Evolutionary conservation across 176 grass and related monocot genomes (phyloP).

Genomic region (Ensete ventricosum): DNA sequence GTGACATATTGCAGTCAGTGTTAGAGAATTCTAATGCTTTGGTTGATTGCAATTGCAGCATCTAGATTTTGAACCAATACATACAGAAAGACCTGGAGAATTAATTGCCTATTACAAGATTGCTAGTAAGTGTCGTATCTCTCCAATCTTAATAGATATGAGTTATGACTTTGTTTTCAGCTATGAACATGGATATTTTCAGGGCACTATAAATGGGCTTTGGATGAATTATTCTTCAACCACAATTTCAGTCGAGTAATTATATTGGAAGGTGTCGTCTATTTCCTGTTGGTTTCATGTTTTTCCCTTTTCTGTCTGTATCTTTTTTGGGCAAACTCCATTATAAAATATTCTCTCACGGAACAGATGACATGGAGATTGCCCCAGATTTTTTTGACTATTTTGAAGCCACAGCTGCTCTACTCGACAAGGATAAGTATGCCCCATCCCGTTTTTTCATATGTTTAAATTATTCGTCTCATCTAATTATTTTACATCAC

Average conservation of each 20-base stretch:
- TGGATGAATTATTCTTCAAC: constrained; percentile 79
- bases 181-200: constrained; percentile 28
- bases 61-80: constrained; percentile 78
- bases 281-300: constrained; percentile 10
- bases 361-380: constrained; percentile 99
- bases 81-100: constrained; percentile 90
- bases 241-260: constrained; percentile 81
- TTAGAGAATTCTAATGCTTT: background rate
- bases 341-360: constrained; percentile 13
- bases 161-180: constrained; percentile 6
- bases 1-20: background rate
- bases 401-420: constrained; percentile 74
- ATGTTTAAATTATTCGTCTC: constrained; percentile 7
- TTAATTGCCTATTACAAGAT: constrained; percentile 95
- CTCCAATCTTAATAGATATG: constrained; percentile 17
- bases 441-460: constrained; percentile 18
- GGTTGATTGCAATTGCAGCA: constrained; percentile 47
- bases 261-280: constrained; percentile 82
- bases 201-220: constrained; percentile 98
- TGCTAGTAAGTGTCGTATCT: constrained; percentile 59
- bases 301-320: constrained; percentile 17
- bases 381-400: constrained; percentile 87
- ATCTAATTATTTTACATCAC: constrained; percentile 10
- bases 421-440: constrained; percentile 93
- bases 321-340: constrained; percentile 9